phyloP scores from a whole-genome alignment of 306 rosid genomes.

The Inga laurina region DNA sequence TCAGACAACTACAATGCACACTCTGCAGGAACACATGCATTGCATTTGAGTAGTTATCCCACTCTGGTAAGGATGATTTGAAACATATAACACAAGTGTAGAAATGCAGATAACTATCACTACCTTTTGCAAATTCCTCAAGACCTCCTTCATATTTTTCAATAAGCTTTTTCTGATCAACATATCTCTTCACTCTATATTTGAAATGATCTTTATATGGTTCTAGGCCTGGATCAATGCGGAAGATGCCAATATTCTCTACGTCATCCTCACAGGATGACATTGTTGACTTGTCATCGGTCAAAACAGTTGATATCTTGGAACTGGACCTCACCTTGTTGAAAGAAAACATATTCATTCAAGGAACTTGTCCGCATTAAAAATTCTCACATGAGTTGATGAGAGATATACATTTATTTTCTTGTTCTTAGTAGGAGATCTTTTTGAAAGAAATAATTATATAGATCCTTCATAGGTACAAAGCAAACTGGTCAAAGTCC shows the following conservation, averaged over 20 bases:
- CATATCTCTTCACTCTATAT: slow-evolving; percentile 62
- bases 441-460: neutral
- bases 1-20: neutral
- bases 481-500: slow-evolving; percentile 4
- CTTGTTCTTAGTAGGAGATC: neutral
- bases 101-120: slow-evolving; percentile 28
- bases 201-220: slow-evolving; percentile 70
- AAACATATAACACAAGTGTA: slow-evolving; percentile 8
- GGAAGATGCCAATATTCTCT: slow-evolving; percentile 60
- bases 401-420: neutral
- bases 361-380: slow-evolving; percentile 33
- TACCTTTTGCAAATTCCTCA: slow-evolving; percentile 84
- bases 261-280: slow-evolving; percentile 43
- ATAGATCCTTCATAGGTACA: neutral
- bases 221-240: slow-evolving; percentile 60
- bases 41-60: slow-evolving; percentile 2
- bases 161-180: slow-evolving; percentile 66
- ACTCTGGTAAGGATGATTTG: slow-evolving; percentile 9
- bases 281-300: slow-evolving; percentile 53
- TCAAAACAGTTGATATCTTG: slow-evolving; percentile 52
- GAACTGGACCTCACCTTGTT: slow-evolving; percentile 51
- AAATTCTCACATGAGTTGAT: slow-evolving; percentile 12
- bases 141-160: slow-evolving; percentile 80
- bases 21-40: neutral
- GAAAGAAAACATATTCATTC: slow-evolving; percentile 35